Percentiles rank a stretch among this genome's conserved stretches.
phyloP scores from a whole-genome alignment of 805 yeast species.

The Candida parachauliodes region DNA sequence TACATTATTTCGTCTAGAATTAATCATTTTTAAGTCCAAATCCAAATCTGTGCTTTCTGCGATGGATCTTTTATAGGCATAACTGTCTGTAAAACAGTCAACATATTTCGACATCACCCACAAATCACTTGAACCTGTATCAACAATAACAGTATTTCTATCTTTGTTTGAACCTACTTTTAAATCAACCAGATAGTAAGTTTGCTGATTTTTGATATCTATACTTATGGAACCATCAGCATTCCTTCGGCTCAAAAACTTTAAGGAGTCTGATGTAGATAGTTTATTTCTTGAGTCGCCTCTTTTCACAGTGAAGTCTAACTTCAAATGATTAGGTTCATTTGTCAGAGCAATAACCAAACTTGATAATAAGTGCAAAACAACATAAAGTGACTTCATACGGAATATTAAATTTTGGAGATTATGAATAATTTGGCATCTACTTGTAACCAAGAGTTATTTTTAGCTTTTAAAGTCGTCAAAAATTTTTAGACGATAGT shows the following conservation, averaged over 20 bases:
- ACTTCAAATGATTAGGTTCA: not conserved
- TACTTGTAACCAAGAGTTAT: no score
- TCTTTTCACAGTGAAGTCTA: not conserved
- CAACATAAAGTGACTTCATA: no score
- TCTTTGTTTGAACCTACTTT: slow-evolving; percentile 15
- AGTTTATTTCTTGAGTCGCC: not conserved
- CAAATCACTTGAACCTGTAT: slow-evolving; percentile 17
- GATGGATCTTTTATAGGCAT: not conserved
- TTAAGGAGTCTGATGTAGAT: not conserved
- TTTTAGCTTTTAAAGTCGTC: no score
- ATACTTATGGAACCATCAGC: not conserved
- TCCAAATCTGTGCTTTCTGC: no score
- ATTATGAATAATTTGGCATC: no score
- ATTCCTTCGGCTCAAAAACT: not conserved
- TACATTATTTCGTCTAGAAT: no score
- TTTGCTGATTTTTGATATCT: not conserved
- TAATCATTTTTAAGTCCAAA: no score
- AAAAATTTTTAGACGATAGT: no score
- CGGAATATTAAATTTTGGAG: no score
- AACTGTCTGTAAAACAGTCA: slow-evolving; percentile 4
- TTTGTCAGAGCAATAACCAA: not conserved
- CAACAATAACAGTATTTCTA: slow-evolving; percentile 12
- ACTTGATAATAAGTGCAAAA: not conserved
- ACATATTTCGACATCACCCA: slow-evolving; percentile 17
- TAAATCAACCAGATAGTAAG: slow-evolving; percentile 11